Evolutionary conservation across 2,329 filamentous ascomycete species (phyloP), one percentile per base, ranked within the genome.

Genomic region (Xylaria sp.): DNA sequence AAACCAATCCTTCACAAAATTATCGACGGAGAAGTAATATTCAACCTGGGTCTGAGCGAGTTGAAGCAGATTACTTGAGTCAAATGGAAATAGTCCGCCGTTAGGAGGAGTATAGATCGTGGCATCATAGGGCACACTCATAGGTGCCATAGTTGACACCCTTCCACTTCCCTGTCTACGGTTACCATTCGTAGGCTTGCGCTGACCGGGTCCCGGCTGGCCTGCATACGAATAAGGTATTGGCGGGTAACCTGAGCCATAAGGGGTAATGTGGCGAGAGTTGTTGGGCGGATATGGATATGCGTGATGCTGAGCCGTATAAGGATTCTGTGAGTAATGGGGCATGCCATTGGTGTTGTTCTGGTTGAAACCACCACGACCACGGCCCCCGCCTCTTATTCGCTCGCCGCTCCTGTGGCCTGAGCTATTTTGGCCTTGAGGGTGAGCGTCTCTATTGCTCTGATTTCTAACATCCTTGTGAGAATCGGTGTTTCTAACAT

Each of bases 1-100:
- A 80, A 90, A 98, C 76, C 93, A 86, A 77, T 99, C 96, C 81
- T 97, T 98, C 86, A 93, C 92, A 59, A 98, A 86, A 78, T 99
- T 99, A 77, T 98, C 93, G 32, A 97, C 88, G 0, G 95, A 98
- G 82, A 99, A 97, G 81, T 99, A 99, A 83, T 98, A 99, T 76
- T 97, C 93, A 44, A 94, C 87, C 77, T 87, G 83, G 72, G 78
- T 79, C 63, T 81, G 78, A 55, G 84, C 78, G 3, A 80, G 74
- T 44, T 84, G 63, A 47, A 76, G 60, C 18, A 81, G 61, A 9
- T 72, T 69, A 54, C 90, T 87, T 70, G 88, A 81, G 60, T 86
- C 88, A 70, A 84, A 63, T 32, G 55, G 35, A 63, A 62, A 69
- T 2, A 71, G 48, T 13, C 51, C 60, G 83, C 75, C 86, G 91